Percentiles rank a stretch among this genome's conserved stretches.
phyloP scores from a whole-genome alignment of 805 yeast species.

The Metschnikowia continentalis region DNA sequence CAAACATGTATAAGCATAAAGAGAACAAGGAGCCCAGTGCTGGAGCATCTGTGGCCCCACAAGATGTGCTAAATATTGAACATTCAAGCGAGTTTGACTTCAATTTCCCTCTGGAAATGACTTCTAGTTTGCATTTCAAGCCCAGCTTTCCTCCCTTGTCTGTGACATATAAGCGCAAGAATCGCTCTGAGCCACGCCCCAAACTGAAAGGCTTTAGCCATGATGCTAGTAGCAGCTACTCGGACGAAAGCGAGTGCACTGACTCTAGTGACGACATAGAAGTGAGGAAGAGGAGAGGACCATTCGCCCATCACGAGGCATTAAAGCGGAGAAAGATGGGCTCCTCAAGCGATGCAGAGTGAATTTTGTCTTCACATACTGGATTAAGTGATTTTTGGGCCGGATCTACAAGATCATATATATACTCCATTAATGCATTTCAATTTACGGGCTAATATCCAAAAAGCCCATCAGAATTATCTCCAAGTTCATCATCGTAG shows the following conservation, averaged over 20 bases:
- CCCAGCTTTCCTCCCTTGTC: slow-evolving; percentile 38
- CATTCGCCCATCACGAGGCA: slow-evolving; percentile 5
- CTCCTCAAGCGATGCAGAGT: slow-evolving; percentile 1
- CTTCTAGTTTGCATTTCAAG: slow-evolving; percentile 26
- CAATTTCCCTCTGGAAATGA: slow-evolving; percentile 25
- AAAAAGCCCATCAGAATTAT: slow-evolving; percentile 50
- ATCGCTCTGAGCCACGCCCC: slow-evolving; percentile 7
- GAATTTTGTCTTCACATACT: background rate
- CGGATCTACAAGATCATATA: background rate
- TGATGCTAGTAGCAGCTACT: slow-evolving; percentile 11
- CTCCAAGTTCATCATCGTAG: slow-evolving; percentile 57
- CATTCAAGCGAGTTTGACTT: slow-evolving; percentile 34
- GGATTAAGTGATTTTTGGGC: slow-evolving; percentile 1
- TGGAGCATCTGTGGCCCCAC: slow-evolving; percentile 25
- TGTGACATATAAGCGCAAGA: slow-evolving; percentile 25
- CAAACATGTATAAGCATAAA: slow-evolving; percentile 14
- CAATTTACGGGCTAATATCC: slow-evolving; percentile 25
- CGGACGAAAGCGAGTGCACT: slow-evolving; percentile 19
- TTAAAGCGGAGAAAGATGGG: slow-evolving; percentile 6
- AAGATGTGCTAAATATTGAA: slow-evolving; percentile 40
- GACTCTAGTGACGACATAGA: slow-evolving; percentile 15
- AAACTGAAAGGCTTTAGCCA: slow-evolving; percentile 7
- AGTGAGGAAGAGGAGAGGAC: slow-evolving; percentile 6
- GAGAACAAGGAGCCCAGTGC: slow-evolving; percentile 1
- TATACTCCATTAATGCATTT: slow-evolving; percentile 9